These are phyloP conservation scores for Sedum album DNA, from an alignment of 164 flowering plant species.

Conservation along the genomic window DNA sequence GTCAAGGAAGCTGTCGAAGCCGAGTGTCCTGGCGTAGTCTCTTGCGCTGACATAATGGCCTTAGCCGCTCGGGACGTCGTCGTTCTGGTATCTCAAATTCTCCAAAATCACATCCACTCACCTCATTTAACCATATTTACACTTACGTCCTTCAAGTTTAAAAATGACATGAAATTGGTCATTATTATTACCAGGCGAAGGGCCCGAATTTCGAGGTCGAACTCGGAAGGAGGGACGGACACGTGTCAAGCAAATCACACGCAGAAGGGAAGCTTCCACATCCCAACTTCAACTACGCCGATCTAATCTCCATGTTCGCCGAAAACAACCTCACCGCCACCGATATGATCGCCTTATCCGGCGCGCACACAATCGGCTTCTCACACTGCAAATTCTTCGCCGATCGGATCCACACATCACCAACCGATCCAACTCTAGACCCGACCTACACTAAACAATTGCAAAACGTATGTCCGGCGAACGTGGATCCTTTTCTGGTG, in stretches of 20 bases:
- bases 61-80: conserved; percentile 57
- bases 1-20: conserved; percentile 15
- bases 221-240: conserved; percentile 72
- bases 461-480: conserved; percentile 34
- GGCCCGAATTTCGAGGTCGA: conserved; percentile 80
- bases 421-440: conserved; percentile 55
- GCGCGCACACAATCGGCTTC: conserved; percentile 78
- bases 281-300: conserved; percentile 48
- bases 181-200: conserved; percentile 40
- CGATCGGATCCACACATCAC: conserved; percentile 32
- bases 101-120: not conserved
- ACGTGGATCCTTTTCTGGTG: conserved; percentile 45
- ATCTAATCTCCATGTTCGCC: conserved; percentile 62
- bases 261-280: conserved; percentile 62
- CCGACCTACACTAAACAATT: conserved; percentile 54
- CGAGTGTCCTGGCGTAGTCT: conserved; percentile 19
- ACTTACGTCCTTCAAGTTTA: not conserved
- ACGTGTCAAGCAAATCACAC: conserved; percentile 42
- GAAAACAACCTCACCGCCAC: conserved; percentile 44
- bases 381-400: conserved; percentile 65
- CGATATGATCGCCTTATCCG: conserved; percentile 90
- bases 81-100: conserved; percentile 32
- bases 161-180: not conserved
- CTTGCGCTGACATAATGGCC: conserved; percentile 23
- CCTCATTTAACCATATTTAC: too few species aligned